phyloP scores from a whole-genome alignment of 2,329 filamentous ascomycete genomes.

The Drechslerella stenobrocha region DNA sequence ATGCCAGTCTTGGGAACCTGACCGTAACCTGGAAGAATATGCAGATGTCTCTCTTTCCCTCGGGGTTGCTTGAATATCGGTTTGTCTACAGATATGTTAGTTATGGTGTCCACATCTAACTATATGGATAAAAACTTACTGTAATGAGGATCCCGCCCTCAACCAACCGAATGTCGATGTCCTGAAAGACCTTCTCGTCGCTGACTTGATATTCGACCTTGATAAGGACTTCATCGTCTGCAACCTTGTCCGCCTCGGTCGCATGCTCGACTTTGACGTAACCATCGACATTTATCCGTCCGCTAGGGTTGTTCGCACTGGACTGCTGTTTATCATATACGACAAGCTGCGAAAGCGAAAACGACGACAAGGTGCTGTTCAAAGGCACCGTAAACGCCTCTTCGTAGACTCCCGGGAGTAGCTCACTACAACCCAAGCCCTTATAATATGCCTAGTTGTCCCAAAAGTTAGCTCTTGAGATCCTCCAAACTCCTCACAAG shows the following conservation, averaged over 20 bases:
- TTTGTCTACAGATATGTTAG: conserved; percentile 25
- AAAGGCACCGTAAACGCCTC: conserved; percentile 30
- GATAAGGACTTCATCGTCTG: conserved; percentile 26
- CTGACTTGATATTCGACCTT: conserved; percentile 40
- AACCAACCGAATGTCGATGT: conserved; percentile 24
- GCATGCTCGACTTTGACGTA: conserved; percentile 31
- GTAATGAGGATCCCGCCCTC: conserved; percentile 20
- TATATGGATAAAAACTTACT: conserved; percentile 7
- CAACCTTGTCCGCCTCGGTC: conserved; percentile 17
- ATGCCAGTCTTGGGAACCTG: conserved; percentile 26
- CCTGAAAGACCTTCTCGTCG: conserved; percentile 24
- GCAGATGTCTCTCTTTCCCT: conserved; percentile 25
- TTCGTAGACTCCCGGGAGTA: conserved; percentile 36
- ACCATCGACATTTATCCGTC: conserved; percentile 33
- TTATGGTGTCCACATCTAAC: not conserved
- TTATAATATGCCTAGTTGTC: conserved; percentile 40
- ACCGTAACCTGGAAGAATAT: conserved; percentile 32
- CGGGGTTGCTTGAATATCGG: conserved; percentile 15
- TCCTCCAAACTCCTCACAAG: not conserved
- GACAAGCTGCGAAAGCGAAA: conserved; percentile 27
- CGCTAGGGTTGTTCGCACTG: not conserved
- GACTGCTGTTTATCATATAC: conserved; percentile 19
- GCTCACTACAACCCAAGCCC: not conserved
- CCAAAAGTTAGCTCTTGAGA: too few relatives aligned
- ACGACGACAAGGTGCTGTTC: conserved; percentile 24